Base-by-base conservation (phyloP, 768 basidiomycete species). In the Lactifluus volemus region DNA sequence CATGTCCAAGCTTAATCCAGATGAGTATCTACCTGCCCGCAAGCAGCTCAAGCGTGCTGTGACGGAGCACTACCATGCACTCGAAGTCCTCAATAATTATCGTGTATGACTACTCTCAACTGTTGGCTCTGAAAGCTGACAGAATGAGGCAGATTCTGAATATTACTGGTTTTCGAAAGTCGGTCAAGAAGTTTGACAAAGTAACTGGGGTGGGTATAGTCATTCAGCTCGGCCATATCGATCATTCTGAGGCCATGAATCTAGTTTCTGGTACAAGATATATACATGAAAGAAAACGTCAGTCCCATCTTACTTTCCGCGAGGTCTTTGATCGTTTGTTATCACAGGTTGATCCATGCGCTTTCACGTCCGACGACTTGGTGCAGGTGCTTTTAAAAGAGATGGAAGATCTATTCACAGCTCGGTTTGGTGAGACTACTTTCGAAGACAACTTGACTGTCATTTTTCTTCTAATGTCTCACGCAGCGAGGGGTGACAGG, bases 41-140 rank as follows among this genome's bases (percentile, higher is more conserved):
- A 85, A 84, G 70, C 84, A 83, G 68, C 77, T 99, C 49, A 89
- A 89, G 71, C 85, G 83, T 62, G 97, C 96, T 1, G 79, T 89
- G 0, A 67, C 85, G 53, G 92, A 96, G 68, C 86, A 87, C 70
- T 96, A 98, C 72, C 81, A 84, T 17, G 87, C 82, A 11, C 75
- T 97, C 21, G 93, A 96, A 69, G 74, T 87, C 54, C 76, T 99
- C 63, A 89, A 92, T 67, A 92, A 92, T 69, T 99, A 96, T 72
- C 81, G 92, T 36, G 92, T 92, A 69, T 69, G 41, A 6, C 52
- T 41, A 34, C 36, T 70, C 9, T 53, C 3, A 60, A 29, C 15
- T n/a, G 29, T 52, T 34, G 4, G 58, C 64, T 52, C 21, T n/a
- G 61, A n/a, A 59, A 59, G 50, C 41, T 36, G 56, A 61, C 29